Evolutionary conservation across 2,329 filamentous ascomycete species (phyloP).

Genomic region (Coniosporium uncinatum): DNA sequence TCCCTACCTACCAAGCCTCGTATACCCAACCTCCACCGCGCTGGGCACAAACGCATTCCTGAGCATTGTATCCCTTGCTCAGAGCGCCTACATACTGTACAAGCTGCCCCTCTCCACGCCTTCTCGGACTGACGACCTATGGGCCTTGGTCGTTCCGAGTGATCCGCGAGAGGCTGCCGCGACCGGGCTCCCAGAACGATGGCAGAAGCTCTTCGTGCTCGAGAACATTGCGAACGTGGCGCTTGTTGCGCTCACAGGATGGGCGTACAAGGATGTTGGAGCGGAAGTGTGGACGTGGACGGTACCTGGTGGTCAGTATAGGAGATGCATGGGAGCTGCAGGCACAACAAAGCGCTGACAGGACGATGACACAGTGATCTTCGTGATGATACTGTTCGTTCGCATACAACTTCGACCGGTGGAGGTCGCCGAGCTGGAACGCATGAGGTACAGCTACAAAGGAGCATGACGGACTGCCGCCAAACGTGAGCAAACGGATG

Average conservation of each 20-base stretch:
- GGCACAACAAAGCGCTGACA: background rate
- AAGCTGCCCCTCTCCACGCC: conserved; percentile 40
- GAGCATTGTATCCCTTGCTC: conserved; percentile 48
- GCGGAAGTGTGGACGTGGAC: conserved; percentile 23
- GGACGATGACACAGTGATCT: conserved; percentile 40
- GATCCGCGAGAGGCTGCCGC: background rate
- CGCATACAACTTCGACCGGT: conserved; percentile 64
- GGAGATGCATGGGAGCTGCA: background rate
- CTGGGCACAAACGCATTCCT: background rate
- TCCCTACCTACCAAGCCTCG: conserved; percentile 47
- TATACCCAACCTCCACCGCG: conserved; percentile 21
- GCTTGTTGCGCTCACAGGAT: too few species aligned
- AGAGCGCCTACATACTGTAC: conserved; percentile 56
- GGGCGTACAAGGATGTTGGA: conserved; percentile 8
- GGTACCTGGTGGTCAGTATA: conserved; percentile 23
- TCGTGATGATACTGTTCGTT: conserved; percentile 52
- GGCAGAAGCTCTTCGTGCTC: background rate
- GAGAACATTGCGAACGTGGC: background rate
- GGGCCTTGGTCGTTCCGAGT: conserved; percentile 1
- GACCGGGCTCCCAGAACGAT: too few species aligned
- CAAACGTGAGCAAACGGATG: too few species aligned
- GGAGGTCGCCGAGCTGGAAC: conserved; percentile 60
- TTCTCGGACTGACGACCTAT: conserved; percentile 1
- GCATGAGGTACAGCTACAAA: conserved; percentile 61
- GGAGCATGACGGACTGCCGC: conserved; percentile 57